Evolutionary conservation across 768 basidiomycete genomes (phyloP).

Genomic region (Symmetrospora coprosmae): DNA sequence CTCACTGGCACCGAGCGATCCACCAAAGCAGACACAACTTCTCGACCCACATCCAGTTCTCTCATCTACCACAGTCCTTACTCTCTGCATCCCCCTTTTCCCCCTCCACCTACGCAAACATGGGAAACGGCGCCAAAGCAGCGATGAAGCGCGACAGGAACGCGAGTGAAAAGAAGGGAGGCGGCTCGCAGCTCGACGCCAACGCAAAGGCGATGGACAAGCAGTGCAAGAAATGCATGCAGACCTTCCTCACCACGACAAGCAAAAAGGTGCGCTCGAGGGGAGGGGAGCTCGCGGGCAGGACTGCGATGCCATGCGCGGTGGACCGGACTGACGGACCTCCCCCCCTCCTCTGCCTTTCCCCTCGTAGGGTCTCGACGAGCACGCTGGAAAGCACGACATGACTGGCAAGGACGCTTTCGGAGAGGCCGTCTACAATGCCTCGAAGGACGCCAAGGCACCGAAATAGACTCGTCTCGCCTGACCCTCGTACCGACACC

Average conservation of each 20-base stretch:
- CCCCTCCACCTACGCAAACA: too few relatives aligned
- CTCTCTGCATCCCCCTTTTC: too few relatives aligned
- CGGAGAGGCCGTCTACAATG: constrained; percentile 8
- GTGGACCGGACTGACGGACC: too few relatives aligned
- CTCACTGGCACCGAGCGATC: too few relatives aligned
- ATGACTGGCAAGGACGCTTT: constrained; percentile 10
- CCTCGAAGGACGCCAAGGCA: neutral
- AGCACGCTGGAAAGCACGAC: constrained; percentile 1
- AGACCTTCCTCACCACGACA: constrained; percentile 1
- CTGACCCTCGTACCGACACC: too few relatives aligned
- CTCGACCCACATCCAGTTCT: too few relatives aligned
- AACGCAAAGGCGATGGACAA: constrained; percentile 15
- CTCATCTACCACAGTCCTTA: constrained; percentile 4
- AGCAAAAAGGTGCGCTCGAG: constrained; percentile 13
- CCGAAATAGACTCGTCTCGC: too few relatives aligned
- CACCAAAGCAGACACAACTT: too few relatives aligned
- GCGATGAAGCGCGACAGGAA: neutral
- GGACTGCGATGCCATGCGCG: too few relatives aligned
- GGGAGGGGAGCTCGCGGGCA: too few relatives aligned
- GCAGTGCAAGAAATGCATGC: constrained; percentile 16
- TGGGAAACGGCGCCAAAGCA: constrained; percentile 22
- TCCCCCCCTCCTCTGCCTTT: too few relatives aligned
- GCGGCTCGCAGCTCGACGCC: neutral
- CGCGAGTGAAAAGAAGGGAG: constrained; percentile 1
- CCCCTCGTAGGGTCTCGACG: constrained; percentile 5